These are phyloP conservation scores for Zasmidium angulare DNA, from an alignment of 2,329 filamentous ascomycete species.

Conservation along the genomic window DNA sequence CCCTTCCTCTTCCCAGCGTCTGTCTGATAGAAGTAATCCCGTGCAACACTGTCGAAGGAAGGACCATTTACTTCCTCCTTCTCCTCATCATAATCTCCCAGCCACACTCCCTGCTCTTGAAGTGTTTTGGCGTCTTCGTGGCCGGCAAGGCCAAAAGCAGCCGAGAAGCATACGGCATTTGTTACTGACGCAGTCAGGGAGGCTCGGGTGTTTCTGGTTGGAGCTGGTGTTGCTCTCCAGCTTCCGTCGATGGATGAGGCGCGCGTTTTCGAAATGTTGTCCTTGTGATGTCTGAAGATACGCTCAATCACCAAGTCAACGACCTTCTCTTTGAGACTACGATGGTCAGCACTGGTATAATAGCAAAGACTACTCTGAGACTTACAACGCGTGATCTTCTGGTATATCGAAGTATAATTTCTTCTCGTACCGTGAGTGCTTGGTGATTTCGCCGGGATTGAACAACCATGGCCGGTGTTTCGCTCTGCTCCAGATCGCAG, in stretches of 20 bases:
- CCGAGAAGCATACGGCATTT: not conserved
- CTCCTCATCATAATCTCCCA: conserved; percentile 6
- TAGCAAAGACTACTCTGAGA: too few relatives aligned
- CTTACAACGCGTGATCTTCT: conserved; percentile 4
- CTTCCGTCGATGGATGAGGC: conserved; percentile 2
- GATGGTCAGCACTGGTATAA: not conserved
- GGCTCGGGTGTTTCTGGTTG: not conserved
- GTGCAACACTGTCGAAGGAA: conserved; percentile 1
- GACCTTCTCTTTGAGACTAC: conserved; percentile 1
- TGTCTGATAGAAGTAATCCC: conserved; percentile 4
- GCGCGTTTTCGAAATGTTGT: not conserved
- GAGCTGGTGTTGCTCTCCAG: not conserved
- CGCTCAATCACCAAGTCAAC: not conserved
- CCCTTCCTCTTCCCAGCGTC: not conserved
- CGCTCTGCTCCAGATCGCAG: conserved; percentile 1
- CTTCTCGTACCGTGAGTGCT: not conserved
- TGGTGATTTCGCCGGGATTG: not conserved
- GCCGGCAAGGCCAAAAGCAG: not conserved
- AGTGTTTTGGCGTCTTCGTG: conserved; percentile 4
- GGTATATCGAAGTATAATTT: conserved; percentile 6
- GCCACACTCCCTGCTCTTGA: conserved; percentile 8
- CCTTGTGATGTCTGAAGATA: conserved; percentile 8
- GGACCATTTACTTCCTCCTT: conserved; percentile 1
- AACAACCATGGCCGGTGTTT: conserved; percentile 5
- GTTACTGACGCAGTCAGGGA: not conserved